These are phyloP conservation scores for Chernovozyma aurita DNA, from an alignment of 1,139 yeast species.

Conservation along the genomic window DNA sequence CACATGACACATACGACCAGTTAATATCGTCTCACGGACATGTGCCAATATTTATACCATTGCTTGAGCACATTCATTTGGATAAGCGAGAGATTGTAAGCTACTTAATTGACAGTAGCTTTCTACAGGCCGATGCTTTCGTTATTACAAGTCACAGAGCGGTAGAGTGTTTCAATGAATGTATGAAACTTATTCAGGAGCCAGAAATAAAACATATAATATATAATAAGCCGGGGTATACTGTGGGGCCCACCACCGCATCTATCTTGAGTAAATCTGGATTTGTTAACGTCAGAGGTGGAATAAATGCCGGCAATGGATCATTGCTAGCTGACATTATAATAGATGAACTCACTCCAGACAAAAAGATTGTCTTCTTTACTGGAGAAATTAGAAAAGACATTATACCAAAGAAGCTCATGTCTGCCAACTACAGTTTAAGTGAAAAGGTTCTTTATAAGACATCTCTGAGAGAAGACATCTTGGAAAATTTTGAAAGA, in stretches of 20 bases:
- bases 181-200: constrained; percentile 24
- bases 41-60: constrained; percentile 57
- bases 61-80: constrained; percentile 58
- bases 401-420: constrained; percentile 64
- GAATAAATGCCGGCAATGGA: constrained; percentile 79
- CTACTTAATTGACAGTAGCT: constrained; percentile 43
- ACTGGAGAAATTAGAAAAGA: constrained; percentile 87
- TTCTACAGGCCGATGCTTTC: constrained; percentile 40
- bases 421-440: constrained; percentile 40
- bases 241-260: constrained; percentile 91
- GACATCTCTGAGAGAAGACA: constrained; percentile 51
- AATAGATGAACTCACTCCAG: constrained; percentile 29
- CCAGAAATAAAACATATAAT: constrained; percentile 19
- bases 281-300: constrained; percentile 68
- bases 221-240: constrained; percentile 56
- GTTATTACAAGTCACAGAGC: constrained; percentile 93
- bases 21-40: constrained; percentile 29
- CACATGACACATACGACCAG: constrained; percentile 59
- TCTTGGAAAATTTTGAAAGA: constrained; percentile 33
- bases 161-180: constrained; percentile 66
- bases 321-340: constrained; percentile 62
- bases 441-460: constrained; percentile 66
- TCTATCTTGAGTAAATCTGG: constrained; percentile 58
- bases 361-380: constrained; percentile 54
- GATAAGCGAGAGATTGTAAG: constrained; percentile 40